Base-by-base conservation (phyloP, 2,329 filamentous ascomycete genomes). In the Chrysosporium keratinophilum region DNA sequence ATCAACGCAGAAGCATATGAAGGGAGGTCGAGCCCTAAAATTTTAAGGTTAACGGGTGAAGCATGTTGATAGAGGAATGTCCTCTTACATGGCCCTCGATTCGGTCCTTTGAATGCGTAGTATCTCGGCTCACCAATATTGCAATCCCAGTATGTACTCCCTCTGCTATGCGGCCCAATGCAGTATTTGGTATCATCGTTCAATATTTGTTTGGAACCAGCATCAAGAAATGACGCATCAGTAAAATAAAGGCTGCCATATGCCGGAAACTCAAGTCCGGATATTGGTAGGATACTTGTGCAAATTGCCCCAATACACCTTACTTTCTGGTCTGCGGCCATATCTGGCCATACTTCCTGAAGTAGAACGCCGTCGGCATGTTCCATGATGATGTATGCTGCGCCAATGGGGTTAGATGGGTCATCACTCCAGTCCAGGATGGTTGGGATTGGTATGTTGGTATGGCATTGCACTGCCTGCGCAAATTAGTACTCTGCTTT, bases 391-490 rank as follows among this genome's bases (percentile, higher is more conserved):
- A 71, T 71, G 48, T 71, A 71, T 56, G 71, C 67, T 20, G 58
- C 63, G 35, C 67, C 67, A 48, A 71, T 64, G 12, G 59, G 17
- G 54, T 67, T 69, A 2, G 54, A 59, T 17, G 60, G 54, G 55
- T 73, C 64, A 55, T 71, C 61, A 59, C 61, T 70, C 71, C 71
- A 76, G 57, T 71, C 71, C 6, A 74, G 60, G 39, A 75, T 67
- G 51, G 58, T 63, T 17, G 71, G 72, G 40, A 74, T 68, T 31
- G 72, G 71, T 35, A 75, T 65, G 7, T 54, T 63, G 7, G 71
- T 74, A 28, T 69, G 62, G 0, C 54, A 33, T 64, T 67, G 65
- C 54, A 71, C 68, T 73, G 33, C 10, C 50, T 20, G 35, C 44
- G 50, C 17, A 41, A 40, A 19, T 50, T 37, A 42, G 35, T 20